These are phyloP conservation scores for Fusarium globosum DNA, from an alignment of 2,329 filamentous ascomycete genomes.

Conservation along the genomic window DNA sequence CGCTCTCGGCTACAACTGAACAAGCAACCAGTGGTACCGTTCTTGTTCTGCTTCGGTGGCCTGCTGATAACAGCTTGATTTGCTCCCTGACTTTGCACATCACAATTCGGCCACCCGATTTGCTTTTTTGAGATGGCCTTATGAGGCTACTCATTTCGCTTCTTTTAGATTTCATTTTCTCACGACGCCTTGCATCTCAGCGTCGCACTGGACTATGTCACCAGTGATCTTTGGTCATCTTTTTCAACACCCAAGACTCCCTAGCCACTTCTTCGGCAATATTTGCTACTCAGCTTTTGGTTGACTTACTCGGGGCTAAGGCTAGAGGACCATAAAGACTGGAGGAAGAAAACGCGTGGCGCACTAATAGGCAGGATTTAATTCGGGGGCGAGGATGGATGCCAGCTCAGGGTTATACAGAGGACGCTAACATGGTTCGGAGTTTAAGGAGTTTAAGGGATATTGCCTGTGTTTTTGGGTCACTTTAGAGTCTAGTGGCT, in stretches of 20 bases:
- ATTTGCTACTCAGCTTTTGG: constrained; percentile 25
- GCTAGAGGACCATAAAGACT: constrained; percentile 20
- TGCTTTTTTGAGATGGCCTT: constrained; percentile 2
- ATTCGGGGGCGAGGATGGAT: constrained; percentile 16
- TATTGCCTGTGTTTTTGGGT: not conserved
- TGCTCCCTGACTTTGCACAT: not conserved
- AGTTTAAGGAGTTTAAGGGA: constrained; percentile 1
- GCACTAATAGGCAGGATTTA: constrained; percentile 25
- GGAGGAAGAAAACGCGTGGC: constrained; percentile 26
- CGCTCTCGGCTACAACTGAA: constrained; percentile 45
- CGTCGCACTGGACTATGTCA: not conserved
- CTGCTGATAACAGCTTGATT: not conserved
- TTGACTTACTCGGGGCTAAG: constrained; percentile 28
- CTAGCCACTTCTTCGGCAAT: constrained; percentile 8
- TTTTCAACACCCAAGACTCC: constrained; percentile 12
- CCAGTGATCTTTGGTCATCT: constrained; percentile 3
- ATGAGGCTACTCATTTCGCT: not conserved
- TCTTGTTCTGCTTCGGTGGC: not conserved
- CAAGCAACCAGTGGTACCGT: not conserved
- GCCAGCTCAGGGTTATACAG: constrained; percentile 8
- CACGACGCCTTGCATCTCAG: not conserved
- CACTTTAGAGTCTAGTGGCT: constrained; percentile 1
- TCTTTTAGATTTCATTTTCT: constrained; percentile 15
- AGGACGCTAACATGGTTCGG: constrained; percentile 8
- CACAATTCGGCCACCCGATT: not conserved